Base-by-base conservation (phyloP, 2,329 filamentous ascomycete species). In the Fusarium equiseti region DNA sequence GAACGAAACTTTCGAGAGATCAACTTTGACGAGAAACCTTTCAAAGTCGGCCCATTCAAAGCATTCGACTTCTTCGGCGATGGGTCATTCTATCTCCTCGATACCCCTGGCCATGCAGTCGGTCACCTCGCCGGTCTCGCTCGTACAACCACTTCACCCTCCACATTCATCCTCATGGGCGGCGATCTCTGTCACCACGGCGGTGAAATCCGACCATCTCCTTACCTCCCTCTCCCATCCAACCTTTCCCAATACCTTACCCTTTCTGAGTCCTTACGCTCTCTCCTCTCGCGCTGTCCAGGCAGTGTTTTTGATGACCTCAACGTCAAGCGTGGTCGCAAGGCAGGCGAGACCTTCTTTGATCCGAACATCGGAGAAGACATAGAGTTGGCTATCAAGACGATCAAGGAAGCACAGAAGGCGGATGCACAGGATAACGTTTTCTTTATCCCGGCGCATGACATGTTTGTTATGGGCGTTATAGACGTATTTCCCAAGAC, bases 11-110 rank as follows among this genome's bases (percentile, higher is more conserved):
- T 72, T 8, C 45, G 16, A 13, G 62, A 72, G 29, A 64, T 72
- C 8, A 7, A 59, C 3, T 72, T 72, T 18, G 45, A 63, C 1
- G n/a, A n/a, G 6, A 12, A 46, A 1, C 3, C 27, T 2, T 24
- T 53, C 3, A 32, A 20, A 2, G 55, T 72, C 6, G 66, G 70
- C 4, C 38, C 53, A 2, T 72, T 72, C 22, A 44, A 49, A 2
- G 62, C 58, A 0, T 42, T 70, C 4, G 69, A 72, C 26, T 72
- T 72, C 16, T 72, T 72, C 3, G 38, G 24, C 0, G 66, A 72
- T 16, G 66, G 70, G 0, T 72, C 69, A 2, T 72, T 72, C 2
- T 72, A 64, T 15, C 62, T 72, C 5, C 48, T 72, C 1, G 66
- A 70, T 12, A 50, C 66, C 0, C 70, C 69, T 5, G 70, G 70